phyloP scores from a whole-genome alignment of 192 early-diverging fungal species.

The Polychytrium aggregatum region DNA sequence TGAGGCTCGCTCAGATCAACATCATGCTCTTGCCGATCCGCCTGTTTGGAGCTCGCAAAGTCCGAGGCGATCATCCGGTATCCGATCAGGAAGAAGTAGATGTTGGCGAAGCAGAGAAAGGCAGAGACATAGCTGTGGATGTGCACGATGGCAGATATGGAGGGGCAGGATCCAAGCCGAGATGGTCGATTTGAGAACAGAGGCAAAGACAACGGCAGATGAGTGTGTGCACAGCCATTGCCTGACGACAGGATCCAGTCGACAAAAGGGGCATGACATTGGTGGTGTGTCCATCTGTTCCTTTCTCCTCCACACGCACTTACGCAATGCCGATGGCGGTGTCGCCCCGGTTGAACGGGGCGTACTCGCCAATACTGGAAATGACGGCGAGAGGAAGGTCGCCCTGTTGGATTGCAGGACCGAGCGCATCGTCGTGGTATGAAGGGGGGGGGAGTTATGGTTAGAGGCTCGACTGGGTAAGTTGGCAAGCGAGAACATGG shows the following conservation, averaged over 20 bases:
- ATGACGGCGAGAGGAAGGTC: conserved; percentile 21
- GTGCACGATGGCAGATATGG: not conserved
- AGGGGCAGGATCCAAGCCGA: not conserved
- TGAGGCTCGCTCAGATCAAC: no score
- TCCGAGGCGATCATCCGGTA: conserved; percentile 12
- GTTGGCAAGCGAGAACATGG: no score
- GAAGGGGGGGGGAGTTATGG: no score
- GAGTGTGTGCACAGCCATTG: no score
- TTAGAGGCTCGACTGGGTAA: no score
- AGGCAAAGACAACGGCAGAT: no score
- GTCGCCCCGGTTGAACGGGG: conserved; percentile 15
- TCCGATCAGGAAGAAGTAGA: conserved; percentile 17
- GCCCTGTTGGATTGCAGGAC: conserved; percentile 1
- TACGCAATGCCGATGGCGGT: conserved; percentile 11
- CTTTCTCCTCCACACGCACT: no score
- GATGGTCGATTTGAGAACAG: not conserved
- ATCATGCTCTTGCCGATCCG: not conserved
- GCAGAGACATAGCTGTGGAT: conserved; percentile 17
- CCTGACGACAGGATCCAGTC: not conserved
- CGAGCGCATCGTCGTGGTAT: no score
- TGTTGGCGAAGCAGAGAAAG: conserved; percentile 13
- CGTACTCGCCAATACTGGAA: conserved; percentile 7
- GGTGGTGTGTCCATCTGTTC: no score
- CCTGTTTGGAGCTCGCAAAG: conserved; percentile 1
- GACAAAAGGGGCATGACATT: not conserved